A percentile compares a stretch with the other conserved stretches of the same genome.
Evolutionary conservation across 139 green algal genomes (phyloP).

Genomic region (Picochlorum sp.): DNA sequence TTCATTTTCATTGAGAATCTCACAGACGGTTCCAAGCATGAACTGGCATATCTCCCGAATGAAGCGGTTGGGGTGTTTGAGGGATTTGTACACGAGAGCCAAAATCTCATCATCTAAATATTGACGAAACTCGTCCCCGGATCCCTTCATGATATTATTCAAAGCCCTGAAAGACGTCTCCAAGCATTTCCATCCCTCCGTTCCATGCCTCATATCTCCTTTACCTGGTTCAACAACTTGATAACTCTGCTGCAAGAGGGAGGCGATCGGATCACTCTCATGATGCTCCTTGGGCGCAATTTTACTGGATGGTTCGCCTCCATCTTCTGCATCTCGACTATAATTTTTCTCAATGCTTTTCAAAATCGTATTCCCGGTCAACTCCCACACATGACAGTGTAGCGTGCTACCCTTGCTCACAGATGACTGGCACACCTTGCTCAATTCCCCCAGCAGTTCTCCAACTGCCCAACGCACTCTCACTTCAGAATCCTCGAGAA

Average conservation of each 20-base stretch:
- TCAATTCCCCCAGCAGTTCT: slow-evolving; percentile 41
- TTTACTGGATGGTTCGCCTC: neutral
- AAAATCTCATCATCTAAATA: slow-evolving; percentile 19
- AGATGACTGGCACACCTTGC: slow-evolving; percentile 3
- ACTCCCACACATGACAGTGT: slow-evolving; percentile 28
- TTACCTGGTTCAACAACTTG: slow-evolving; percentile 33
- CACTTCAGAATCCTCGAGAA: slow-evolving; percentile 49
- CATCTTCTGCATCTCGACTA: slow-evolving; percentile 26
- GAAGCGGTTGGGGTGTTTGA: slow-evolving; percentile 83
- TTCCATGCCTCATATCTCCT: slow-evolving; percentile 77
- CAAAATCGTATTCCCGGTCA: slow-evolving; percentile 30
- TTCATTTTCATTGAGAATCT: slow-evolving; percentile 25
- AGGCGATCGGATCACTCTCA: slow-evolving; percentile 18
- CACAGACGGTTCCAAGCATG: slow-evolving; percentile 45
- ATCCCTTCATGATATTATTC: slow-evolving; percentile 49
- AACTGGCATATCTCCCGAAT: slow-evolving; percentile 65
- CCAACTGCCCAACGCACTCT: slow-evolving; percentile 56
- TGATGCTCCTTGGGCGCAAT: neutral
- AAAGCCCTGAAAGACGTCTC: slow-evolving; percentile 59
- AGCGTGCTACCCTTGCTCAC: no score
- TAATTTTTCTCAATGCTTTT: slow-evolving; percentile 55
- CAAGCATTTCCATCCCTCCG: slow-evolving; percentile 86
- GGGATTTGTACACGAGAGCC: slow-evolving; percentile 32
- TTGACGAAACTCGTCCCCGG: slow-evolving; percentile 30
- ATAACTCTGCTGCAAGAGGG: slow-evolving; percentile 35